Conservation (phyloP, 2,329 filamentous ascomycete species). For the Cadophora gregata region DNA sequence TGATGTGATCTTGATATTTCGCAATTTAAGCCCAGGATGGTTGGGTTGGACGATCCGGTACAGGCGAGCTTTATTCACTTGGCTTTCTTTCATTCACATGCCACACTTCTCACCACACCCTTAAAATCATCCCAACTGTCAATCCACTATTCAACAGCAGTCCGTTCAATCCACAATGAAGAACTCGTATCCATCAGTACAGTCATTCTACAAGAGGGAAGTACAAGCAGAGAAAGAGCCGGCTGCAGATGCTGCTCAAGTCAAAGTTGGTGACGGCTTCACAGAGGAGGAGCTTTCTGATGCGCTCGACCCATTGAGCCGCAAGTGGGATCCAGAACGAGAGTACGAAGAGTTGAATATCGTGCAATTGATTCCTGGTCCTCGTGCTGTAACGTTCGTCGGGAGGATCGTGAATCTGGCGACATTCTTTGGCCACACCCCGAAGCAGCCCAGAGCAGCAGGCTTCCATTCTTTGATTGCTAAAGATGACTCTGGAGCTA, state of each 20-base stretch:
- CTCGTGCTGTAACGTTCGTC: constrained; percentile 55
- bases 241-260: neutral
- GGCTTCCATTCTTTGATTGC: constrained; percentile 60
- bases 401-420: constrained; percentile 63
- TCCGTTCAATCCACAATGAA: constrained; percentile 24
- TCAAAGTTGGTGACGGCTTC: constrained; percentile 56
- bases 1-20: constrained; percentile 14
- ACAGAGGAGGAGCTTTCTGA: constrained; percentile 53
- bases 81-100: neutral
- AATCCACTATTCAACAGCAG: neutral
- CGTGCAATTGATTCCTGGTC: constrained; percentile 54
- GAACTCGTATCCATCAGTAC: constrained; percentile 38
- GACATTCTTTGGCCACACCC: constrained; percentile 50
- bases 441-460: constrained; percentile 51
- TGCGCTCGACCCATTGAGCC: constrained; percentile 47
- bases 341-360: constrained; percentile 56
- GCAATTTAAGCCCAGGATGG: neutral
- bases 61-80: constrained; percentile 4
- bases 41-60: neutral
- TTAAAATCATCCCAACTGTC: neutral
- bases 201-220: constrained; percentile 41
- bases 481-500: constrained; percentile 60
- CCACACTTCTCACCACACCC: neutral
- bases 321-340: constrained; percentile 50
- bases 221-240: constrained; percentile 19